Conservation (phyloP, 495 filamentous ascomycete species). For the Penicillium roqueforti region DNA sequence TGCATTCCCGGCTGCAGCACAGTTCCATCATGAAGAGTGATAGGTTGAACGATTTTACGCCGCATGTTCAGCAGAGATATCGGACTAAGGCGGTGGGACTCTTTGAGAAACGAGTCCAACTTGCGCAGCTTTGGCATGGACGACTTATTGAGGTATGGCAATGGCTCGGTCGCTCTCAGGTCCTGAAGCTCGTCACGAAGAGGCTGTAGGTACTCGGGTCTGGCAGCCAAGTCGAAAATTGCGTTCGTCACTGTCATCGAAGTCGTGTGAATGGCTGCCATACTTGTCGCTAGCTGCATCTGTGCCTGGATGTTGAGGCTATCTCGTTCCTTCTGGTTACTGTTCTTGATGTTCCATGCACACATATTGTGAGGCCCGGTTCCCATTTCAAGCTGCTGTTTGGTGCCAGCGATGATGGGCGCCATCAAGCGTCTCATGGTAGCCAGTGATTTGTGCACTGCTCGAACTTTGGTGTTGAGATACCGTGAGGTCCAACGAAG, state of each 20-base stretch:
- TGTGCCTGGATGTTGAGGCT: not conserved
- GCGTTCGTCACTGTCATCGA: not conserved
- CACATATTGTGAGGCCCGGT: not conserved
- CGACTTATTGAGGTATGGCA: not conserved
- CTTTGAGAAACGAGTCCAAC: not conserved
- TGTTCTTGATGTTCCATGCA: not conserved
- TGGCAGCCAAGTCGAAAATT: not conserved
- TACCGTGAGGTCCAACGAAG: not conserved
- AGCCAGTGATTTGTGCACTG: not conserved
- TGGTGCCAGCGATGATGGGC: not conserved
- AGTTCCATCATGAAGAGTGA: constrained; percentile 7
- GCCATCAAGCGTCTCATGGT: no score
- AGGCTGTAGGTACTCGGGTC: not conserved
- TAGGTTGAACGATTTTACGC: not conserved
- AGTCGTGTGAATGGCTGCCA: not conserved
- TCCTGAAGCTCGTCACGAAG: not conserved
- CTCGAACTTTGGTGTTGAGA: not conserved
- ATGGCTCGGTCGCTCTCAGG: not conserved
- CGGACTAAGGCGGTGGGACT: not conserved
- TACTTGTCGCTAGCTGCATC: not conserved
- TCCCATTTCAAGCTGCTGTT: not conserved
- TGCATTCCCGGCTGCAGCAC: not conserved
- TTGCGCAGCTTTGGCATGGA: not conserved
- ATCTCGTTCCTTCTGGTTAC: not conserved
- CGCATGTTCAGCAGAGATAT: not conserved